Conservation (phyloP, 164 flowering plant genomes). For the Magnolia sinica region DNA sequence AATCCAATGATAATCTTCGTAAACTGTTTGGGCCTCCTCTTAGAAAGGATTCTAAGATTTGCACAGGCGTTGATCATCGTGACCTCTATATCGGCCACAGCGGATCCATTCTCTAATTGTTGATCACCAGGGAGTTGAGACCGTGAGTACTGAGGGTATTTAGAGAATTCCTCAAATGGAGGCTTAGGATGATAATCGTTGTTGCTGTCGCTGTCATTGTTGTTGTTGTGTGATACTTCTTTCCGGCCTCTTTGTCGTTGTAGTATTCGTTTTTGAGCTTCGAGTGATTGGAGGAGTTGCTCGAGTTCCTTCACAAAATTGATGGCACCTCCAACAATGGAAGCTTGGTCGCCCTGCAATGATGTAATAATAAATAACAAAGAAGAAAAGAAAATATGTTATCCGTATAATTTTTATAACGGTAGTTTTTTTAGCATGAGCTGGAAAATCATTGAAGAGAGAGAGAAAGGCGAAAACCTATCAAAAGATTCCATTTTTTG, state of each 20-base stretch:
- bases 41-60: conserved; percentile 51
- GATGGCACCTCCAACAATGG: conserved; percentile 91
- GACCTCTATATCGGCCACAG: conserved; percentile 76
- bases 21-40: conserved; percentile 47
- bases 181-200: conserved; percentile 3
- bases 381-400: not conserved
- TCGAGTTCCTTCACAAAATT: conserved; percentile 91
- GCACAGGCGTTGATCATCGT: conserved; percentile 79
- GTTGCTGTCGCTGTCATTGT: not conserved
- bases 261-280: conserved; percentile 44
- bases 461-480: too few species aligned
- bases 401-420: too few species aligned
- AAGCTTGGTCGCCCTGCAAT: conserved; percentile 88
- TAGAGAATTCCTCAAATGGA: conserved; percentile 58
- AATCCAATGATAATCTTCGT: conserved; percentile 55
- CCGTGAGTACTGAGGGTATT: conserved; percentile 58
- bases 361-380: not conserved
- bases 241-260: conserved; percentile 11
- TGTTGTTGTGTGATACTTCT: not conserved
- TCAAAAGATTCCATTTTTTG: too few species aligned
- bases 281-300: conserved; percentile 66
- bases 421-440: too few species aligned
- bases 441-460: too few species aligned
- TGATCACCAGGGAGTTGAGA: conserved; percentile 33
- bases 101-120: conserved; percentile 29